phyloP scores from a whole-genome alignment of 176 grass and related monocot genomes.

The Pharus latifolius region DNA sequence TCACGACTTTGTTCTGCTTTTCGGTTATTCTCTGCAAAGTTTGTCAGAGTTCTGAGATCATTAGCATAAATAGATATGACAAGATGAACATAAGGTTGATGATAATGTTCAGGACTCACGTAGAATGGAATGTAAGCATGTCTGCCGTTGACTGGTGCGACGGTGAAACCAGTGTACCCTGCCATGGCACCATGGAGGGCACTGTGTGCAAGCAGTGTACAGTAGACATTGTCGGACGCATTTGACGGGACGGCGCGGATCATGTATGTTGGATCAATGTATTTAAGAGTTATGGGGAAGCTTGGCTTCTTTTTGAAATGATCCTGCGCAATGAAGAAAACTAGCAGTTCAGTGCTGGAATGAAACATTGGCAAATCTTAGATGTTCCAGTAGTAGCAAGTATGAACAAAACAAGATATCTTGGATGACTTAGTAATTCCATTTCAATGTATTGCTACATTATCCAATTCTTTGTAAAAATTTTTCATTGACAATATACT shows the following conservation, averaged over 20 bases:
- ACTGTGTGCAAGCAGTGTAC: constrained; percentile 76
- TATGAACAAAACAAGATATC: neutral
- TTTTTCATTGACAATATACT: no score
- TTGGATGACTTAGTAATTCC: neutral
- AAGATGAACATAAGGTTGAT: neutral
- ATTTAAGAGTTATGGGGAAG: constrained; percentile 85
- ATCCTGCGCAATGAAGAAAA: constrained; percentile 37
- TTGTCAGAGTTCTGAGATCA: neutral
- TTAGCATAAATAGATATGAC: neutral
- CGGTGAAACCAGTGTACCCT: constrained; percentile 84
- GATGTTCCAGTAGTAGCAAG: neutral
- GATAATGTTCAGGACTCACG: constrained; percentile 24
- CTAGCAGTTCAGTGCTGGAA: neutral
- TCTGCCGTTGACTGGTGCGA: constrained; percentile 74
- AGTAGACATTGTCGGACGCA: constrained; percentile 93
- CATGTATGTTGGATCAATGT: constrained; percentile 90
- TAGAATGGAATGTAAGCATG: constrained; percentile 95
- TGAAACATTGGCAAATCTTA: neutral
- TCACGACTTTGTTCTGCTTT: constrained; percentile 88
- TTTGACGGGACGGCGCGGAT: constrained; percentile 77
- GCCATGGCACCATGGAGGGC: constrained; percentile 87
- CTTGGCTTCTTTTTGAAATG: constrained; percentile 67
- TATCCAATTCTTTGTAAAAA: no score
- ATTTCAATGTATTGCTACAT: no score
- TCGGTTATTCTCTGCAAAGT: constrained; percentile 67